Conservation (phyloP, 768 basidiomycete genomes). For the Leccinum longicurvipes region DNA sequence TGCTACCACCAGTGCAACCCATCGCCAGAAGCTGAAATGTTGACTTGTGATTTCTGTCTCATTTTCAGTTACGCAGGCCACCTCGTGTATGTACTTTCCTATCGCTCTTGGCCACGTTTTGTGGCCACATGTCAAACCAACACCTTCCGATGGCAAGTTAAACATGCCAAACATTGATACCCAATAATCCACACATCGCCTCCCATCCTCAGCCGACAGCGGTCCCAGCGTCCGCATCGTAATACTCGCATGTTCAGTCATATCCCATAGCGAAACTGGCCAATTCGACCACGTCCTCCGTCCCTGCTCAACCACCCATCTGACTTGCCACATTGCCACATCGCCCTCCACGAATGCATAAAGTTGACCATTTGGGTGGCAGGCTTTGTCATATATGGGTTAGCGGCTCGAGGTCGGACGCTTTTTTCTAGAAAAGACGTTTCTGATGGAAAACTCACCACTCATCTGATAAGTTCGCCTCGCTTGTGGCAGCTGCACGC, state of each 20-base stretch:
- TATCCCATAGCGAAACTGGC: conserved; percentile 26
- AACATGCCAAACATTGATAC: conserved; percentile 26
- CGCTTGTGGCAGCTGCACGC: conserved; percentile 7
- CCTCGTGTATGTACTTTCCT: background rate
- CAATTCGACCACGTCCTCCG: too few relatives aligned
- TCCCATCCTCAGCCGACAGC: conserved; percentile 26
- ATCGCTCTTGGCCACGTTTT: background rate
- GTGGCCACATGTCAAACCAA: background rate
- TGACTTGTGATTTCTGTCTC: background rate
- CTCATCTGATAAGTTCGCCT: conserved; percentile 22
- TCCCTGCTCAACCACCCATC: background rate
- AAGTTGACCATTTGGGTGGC: conserved; percentile 33
- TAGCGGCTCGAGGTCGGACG: conserved; percentile 34
- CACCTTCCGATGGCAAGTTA: background rate
- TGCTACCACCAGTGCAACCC: background rate
- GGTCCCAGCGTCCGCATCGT: conserved; percentile 31
- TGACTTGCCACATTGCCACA: background rate
- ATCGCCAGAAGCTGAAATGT: background rate
- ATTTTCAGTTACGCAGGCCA: background rate
- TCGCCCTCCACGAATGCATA: conserved; percentile 21
- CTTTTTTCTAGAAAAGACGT: conserved; percentile 18
- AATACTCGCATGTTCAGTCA: conserved; percentile 30
- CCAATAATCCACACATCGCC: conserved; percentile 41
- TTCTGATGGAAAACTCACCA: conserved; percentile 28
- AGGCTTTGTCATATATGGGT: conserved; percentile 20